Conservation (phyloP, 2,329 filamentous ascomycete species). For the Fusarium pseudonygamai region DNA sequence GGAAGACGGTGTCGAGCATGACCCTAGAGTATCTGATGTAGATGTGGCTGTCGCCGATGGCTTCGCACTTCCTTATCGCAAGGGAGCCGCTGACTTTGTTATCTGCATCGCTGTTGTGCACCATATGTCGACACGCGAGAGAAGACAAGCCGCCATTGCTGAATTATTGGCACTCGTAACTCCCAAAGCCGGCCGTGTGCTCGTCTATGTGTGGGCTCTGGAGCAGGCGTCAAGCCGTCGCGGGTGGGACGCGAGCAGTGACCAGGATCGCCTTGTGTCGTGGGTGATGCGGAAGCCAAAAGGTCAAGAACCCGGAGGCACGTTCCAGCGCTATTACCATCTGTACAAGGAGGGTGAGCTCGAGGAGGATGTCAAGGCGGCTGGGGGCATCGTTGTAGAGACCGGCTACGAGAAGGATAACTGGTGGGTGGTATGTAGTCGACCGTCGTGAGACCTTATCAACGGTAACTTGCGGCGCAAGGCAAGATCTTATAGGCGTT, state of each 20-base stretch:
- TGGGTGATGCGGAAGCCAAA: constrained; percentile 75
- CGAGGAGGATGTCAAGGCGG: constrained; percentile 78
- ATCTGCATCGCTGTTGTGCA: constrained; percentile 96
- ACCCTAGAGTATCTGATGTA: constrained; percentile 56
- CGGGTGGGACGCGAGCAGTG: constrained; percentile 84
- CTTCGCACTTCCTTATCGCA: constrained; percentile 81
- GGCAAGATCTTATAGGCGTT: constrained; percentile 19
- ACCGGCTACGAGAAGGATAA: constrained; percentile 97
- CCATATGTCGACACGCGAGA: constrained; percentile 81
- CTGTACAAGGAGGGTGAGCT: constrained; percentile 88
- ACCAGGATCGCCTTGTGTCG: constrained; percentile 94
- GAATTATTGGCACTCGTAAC: constrained; percentile 75
- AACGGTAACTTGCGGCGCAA: constrained; percentile 7
- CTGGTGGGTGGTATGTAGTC: constrained; percentile 84
- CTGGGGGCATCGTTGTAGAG: constrained; percentile 79
- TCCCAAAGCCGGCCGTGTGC: constrained; percentile 69
- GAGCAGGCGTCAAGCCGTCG: constrained; percentile 88
- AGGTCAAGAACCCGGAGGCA: constrained; percentile 56
- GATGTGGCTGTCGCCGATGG: constrained; percentile 83
- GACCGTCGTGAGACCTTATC: constrained; percentile 34
- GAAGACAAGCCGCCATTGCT: constrained; percentile 77
- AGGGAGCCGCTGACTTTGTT: constrained; percentile 74
- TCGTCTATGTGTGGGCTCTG: constrained; percentile 95
- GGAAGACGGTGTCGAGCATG: constrained; percentile 19
- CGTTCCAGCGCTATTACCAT: constrained; percentile 93